Evolutionary conservation across 805 yeast species (phyloP), one percentile per base, ranked within the genome.

Genomic region (Blastobotrys attinorum): DNA sequence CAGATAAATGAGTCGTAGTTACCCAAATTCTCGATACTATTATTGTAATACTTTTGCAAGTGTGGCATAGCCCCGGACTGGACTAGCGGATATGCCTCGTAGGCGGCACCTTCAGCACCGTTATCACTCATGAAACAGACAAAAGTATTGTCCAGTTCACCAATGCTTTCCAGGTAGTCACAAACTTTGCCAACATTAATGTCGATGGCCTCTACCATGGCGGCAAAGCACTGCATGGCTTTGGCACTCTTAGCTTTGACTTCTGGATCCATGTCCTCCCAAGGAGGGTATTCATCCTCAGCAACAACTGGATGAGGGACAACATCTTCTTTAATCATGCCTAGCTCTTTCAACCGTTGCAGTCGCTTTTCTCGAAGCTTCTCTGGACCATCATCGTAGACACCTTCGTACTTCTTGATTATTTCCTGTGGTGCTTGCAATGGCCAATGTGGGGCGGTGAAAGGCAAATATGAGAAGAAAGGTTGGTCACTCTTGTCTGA

Each of bases 371-470:
- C 51, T 42, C 79, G 57, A 33, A 75, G 55, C 5, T 49, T 66
- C 15, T 61, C 67, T 2, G 79, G 79, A 2, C 81, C 81, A 5
- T 60, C 63, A 47, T 69, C 70, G 51, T 73, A 72, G 6, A 59
- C 47, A 3, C 76, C 76, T 42, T 64, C 63, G 55, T 77, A 74
- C 45, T 75, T 73, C 4, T 59, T 66, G 41, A 75, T 64, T 4
- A 64, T 54, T 4, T 71, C 72, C 40, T 58, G 58, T 4, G 80
- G 80, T 1, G 82, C 82, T 57, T 77, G 82, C 52, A 69, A 66
- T 8, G 83, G 83, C 82, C 83, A 77, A 54, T 77, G 82, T 2
- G 82, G 83, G 1, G 83, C 82, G 3, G 80, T 75, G 51, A 73
- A 76, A 4, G 81, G 77, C 45, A 77, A 59, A 20, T 65, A 58